Evolutionary conservation across 192 early-diverging fungal species (phyloP).

Genomic region (Coemansia umbellata): DNA sequence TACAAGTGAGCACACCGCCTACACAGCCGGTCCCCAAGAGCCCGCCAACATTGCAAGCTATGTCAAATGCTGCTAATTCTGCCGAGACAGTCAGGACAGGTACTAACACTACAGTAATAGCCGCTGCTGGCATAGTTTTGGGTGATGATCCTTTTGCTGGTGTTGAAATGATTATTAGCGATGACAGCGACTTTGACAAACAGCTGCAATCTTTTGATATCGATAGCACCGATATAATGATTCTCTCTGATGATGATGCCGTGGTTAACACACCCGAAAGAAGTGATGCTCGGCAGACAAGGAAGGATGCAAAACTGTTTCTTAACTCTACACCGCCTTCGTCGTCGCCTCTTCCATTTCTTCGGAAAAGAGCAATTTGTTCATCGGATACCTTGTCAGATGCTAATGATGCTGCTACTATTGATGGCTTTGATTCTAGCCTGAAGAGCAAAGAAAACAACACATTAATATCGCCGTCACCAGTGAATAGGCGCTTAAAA

Average conservation of each 20-base stretch:
- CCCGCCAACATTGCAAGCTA: background rate
- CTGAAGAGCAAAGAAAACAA: background rate
- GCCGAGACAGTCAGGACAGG: too few species aligned
- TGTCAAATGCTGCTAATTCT: too few species aligned
- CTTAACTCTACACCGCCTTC: background rate
- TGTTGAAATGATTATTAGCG: constrained; percentile 3
- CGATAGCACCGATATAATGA: constrained; percentile 17
- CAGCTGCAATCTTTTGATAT: constrained; percentile 24
- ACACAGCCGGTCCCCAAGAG: constrained; percentile 14
- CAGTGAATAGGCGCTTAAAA: background rate
- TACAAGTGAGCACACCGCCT: constrained; percentile 21
- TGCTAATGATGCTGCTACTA: background rate
- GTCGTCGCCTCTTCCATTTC: background rate
- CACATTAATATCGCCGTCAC: background rate
- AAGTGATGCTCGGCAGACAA: background rate
- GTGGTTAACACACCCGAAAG: too few species aligned
- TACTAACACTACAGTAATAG: background rate
- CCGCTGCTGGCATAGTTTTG: background rate
- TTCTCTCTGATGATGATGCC: constrained; percentile 23
- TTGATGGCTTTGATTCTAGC: background rate
- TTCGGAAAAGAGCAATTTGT: background rate
- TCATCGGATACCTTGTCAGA: background rate
- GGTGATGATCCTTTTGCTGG: background rate
- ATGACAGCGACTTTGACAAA: constrained; percentile 11
- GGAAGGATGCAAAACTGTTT: background rate